Evolutionary conservation across 306 rosid species (phyloP).

Genomic region (Canavalia ensiformis): DNA sequence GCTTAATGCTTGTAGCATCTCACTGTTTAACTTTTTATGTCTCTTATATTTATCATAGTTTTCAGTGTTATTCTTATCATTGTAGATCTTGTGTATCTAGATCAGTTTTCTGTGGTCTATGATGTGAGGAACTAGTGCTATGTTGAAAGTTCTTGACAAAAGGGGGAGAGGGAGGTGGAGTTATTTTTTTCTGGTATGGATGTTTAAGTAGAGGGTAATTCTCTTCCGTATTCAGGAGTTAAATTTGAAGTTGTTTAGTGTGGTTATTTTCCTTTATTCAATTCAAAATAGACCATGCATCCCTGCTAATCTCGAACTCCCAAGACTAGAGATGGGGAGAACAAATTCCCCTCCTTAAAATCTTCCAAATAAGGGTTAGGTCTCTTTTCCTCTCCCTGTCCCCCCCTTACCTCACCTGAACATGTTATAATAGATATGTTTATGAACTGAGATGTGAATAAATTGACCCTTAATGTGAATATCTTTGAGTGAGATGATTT

Average conservation of each 20-base stretch:
- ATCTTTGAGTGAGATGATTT: slow-evolving; percentile 20
- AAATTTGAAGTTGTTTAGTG: not conserved
- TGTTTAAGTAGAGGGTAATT: not conserved
- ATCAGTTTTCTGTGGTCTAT: slow-evolving; percentile 27
- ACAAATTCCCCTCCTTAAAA: not conserved
- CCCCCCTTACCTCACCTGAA: slow-evolving; percentile 16
- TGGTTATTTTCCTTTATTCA: slow-evolving; percentile 33
- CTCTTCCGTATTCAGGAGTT: not conserved
- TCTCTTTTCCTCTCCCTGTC: slow-evolving; percentile 13
- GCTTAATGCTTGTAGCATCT: slow-evolving; percentile 15
- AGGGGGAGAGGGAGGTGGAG: slow-evolving; percentile 11
- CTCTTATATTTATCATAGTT: not conserved
- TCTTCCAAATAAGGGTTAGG: slow-evolving; percentile 2
- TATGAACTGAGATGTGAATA: slow-evolving; percentile 8
- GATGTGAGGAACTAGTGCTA: slow-evolving; percentile 6
- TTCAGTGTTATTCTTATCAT: not conserved
- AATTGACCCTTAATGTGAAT: not conserved
- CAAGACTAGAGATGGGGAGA: not conserved
- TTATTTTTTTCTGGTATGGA: slow-evolving; percentile 1
- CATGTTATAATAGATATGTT: slow-evolving; percentile 11
- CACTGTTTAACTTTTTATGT: not conserved
- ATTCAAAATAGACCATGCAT: not conserved
- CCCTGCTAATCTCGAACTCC: not conserved
- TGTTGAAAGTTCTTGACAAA: slow-evolving; percentile 32
- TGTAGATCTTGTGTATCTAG: not conserved